Conservation (phyloP, 2,329 filamentous ascomycete genomes). For the Waltergamsia citrina region DNA sequence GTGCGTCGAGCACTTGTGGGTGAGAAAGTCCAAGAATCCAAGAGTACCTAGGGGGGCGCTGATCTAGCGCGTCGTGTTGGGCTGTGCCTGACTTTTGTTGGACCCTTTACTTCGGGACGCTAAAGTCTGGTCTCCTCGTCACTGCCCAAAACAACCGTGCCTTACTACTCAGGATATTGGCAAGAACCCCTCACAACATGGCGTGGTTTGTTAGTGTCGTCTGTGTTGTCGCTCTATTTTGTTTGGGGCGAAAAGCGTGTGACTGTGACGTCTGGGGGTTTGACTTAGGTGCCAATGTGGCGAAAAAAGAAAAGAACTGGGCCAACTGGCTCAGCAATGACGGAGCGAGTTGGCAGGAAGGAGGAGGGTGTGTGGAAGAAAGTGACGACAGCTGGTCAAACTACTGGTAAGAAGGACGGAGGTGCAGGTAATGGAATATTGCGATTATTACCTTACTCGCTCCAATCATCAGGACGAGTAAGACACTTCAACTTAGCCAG, state of each 20-base stretch:
- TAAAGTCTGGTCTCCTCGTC: conserved; percentile 2
- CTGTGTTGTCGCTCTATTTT: not conserved
- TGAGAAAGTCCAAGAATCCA: too few species aligned
- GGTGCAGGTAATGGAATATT: too few species aligned
- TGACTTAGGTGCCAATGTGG: not conserved
- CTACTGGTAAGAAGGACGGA: not conserved
- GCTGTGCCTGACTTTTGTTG: not conserved
- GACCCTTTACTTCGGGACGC: conserved; percentile 1
- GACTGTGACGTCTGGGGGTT: not conserved
- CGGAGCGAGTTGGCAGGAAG: not conserved
- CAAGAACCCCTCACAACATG: conserved; percentile 1
- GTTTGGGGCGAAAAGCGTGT: not conserved
- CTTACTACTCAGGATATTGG: conserved; percentile 1
- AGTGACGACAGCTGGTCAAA: not conserved
- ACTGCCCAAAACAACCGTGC: too few species aligned
- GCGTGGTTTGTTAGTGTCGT: not conserved
- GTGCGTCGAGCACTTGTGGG: too few species aligned
- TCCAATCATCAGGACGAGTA: too few species aligned
- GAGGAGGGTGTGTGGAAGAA: not conserved
- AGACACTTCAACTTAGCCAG: not conserved
- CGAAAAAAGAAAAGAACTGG: not conserved
- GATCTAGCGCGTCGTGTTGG: not conserved
- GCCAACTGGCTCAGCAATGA: not conserved
- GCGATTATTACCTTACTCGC: too few species aligned
- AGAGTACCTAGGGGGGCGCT: not conserved